These are phyloP conservation scores for Cylindrotheca fusiformis DNA, from an alignment of 108 stramenopile species.

Conservation along the genomic window DNA sequence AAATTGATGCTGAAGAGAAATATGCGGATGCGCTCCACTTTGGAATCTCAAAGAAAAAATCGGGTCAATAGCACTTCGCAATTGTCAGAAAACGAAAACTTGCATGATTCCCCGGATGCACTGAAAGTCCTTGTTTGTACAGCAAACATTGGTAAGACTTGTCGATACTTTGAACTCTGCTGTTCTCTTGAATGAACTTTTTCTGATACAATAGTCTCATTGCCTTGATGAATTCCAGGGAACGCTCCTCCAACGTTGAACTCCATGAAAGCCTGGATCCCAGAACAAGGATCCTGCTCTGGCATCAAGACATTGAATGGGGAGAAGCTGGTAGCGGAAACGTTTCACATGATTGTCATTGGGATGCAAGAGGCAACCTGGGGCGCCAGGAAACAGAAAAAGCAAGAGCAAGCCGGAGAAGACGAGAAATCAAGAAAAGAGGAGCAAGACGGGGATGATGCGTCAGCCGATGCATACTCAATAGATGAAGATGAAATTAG, in stretches of 20 bases:
- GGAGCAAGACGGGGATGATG: neutral
- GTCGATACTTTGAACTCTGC: no score
- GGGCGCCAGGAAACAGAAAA: neutral
- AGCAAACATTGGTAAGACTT: constrained; percentile 19
- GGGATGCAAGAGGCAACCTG: constrained; percentile 48
- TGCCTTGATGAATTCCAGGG: no score
- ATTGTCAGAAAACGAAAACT: neutral
- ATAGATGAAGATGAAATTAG: neutral
- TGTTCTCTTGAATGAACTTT: neutral
- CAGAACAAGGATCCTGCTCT: neutral
- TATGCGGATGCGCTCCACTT: neutral
- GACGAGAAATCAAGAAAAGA: neutral
- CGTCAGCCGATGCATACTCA: neutral
- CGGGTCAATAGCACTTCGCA: neutral
- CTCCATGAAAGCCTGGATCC: constrained; percentile 31
- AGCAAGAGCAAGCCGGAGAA: neutral
- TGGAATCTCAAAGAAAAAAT: neutral
- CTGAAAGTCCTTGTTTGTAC: constrained; percentile 24
- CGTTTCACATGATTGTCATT: constrained; percentile 44
- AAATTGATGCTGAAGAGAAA: neutral
- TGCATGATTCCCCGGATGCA: neutral
- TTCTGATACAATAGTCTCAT: neutral
- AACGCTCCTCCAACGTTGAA: constrained; percentile 9
- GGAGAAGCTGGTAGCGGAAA: neutral
- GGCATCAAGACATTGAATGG: neutral